Evolutionary conservation across 2,329 filamentous ascomycete species (phyloP), one percentile per base, ranked within the genome.

Genomic region (Ploettnerulaceae sp.): DNA sequence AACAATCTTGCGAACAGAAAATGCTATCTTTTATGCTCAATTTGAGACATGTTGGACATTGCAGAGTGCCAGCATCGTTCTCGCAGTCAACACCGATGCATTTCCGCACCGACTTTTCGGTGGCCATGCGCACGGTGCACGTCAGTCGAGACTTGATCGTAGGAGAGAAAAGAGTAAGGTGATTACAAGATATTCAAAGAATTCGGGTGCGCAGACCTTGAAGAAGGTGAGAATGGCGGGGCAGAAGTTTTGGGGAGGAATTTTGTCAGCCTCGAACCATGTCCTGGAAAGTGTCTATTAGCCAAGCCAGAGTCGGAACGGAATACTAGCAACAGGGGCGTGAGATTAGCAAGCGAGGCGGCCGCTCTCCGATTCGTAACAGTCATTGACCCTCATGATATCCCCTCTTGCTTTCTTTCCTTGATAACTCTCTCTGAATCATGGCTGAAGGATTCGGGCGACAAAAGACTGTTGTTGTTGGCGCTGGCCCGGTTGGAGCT

Each of bases 1-100:
- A 98, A 74, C 93, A 98, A 60, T 97, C 93, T 68, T 98, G 93
- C 21, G 89, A 89, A 73, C 93, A 98, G 72, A 97, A 98, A 70
- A 82, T 96, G 71, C 89, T 95, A 63, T 93, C 88, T 64, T 90
- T 82, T 60, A 82, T 84, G 44, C 85, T 87, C 34, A 90, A 73
- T 70, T 95, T 96, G 62, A 96, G 76, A 66, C 93, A 98, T 39
- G 88, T 97, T 45, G 93, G 93, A 68, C 93, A 98, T 68, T 97
- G 90, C 36, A 98, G 72, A 44, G 82, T 75, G 51, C 88, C 84
- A 47, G 90, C 90, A 54, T 91, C 84, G 54, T 96, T 95, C 31
- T 78, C 74, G 74, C 93, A 98, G 67, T 94, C 88, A 48, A 75
- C 74, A 38, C 93, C 87, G 45, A 84, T 74, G 66, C 93, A 98